These are phyloP conservation scores for Drechslerella stenobrocha DNA, from an alignment of 2,329 filamentous ascomycete species.

Conservation along the genomic window DNA sequence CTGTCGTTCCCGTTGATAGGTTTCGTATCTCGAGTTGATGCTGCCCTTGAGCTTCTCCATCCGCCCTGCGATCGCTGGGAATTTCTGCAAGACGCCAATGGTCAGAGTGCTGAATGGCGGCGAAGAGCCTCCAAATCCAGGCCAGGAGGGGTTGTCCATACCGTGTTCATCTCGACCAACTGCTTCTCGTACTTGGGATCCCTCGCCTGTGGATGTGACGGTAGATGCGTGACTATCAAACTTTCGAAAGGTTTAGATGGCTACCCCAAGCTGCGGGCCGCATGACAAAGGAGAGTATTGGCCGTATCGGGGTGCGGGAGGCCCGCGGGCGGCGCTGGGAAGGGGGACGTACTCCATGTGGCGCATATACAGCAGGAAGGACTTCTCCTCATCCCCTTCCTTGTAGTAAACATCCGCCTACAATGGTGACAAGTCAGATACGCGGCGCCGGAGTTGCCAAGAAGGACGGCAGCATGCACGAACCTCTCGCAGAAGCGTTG, in stretches of 20 bases:
- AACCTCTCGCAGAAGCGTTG: constrained; percentile 79
- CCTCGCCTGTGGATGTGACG: constrained; percentile 74
- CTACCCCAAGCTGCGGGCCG: not conserved
- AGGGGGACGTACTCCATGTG: constrained; percentile 63
- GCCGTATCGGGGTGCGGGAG: too few relatives aligned
- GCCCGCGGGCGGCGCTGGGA: too few relatives aligned
- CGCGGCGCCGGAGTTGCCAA: not conserved
- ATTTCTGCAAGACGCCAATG: constrained; percentile 18
- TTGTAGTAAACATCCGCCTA: constrained; percentile 82
- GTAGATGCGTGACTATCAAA: constrained; percentile 76
- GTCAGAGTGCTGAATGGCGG: not conserved
- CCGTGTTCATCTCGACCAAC: constrained; percentile 54
- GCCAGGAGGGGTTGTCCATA: not conserved
- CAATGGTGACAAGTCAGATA: constrained; percentile 49
- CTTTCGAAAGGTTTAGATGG: constrained; percentile 55
- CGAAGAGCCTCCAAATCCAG: not conserved
- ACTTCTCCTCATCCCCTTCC: constrained; percentile 83
- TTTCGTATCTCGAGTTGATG: constrained; percentile 61
- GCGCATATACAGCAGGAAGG: constrained; percentile 87
- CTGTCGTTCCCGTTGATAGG: constrained; percentile 43
- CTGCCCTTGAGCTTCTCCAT: constrained; percentile 79
- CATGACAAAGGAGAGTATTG: too few relatives aligned
- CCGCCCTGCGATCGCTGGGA: constrained; percentile 34
- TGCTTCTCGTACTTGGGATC: constrained; percentile 64
- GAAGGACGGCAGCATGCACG: constrained; percentile 51